Conservation (phyloP, 306 rosid genomes). For the Oxytropis ochrocephala region DNA sequence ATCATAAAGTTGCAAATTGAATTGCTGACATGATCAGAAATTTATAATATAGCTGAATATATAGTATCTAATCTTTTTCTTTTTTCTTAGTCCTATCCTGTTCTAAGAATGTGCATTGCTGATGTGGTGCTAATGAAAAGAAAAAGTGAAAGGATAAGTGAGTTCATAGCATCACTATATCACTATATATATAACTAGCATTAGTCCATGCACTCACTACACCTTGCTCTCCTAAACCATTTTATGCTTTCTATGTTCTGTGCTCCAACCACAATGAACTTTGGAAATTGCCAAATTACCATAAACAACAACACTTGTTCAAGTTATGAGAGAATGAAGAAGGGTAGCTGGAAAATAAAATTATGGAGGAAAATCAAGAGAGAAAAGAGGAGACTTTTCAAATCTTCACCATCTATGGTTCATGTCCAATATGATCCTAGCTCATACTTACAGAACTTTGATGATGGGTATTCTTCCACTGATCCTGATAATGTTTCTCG, state of each 20-base stretch:
- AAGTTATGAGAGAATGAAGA: conserved; percentile 29
- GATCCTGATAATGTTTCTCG: conserved; percentile 51
- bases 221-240: conserved; percentile 23
- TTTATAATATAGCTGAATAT: too few relatives aligned
- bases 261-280: conserved; percentile 29
- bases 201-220: conserved; percentile 8
- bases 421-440: conserved; percentile 48
- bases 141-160: not conserved
- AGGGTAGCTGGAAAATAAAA: conserved; percentile 31
- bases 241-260: not conserved
- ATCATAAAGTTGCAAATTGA: too few relatives aligned
- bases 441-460: conserved; percentile 66
- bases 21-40: too few relatives aligned
- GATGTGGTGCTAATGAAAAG: conserved; percentile 15
- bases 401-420: conserved; percentile 14
- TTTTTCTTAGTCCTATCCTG: too few relatives aligned
- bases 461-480: conserved; percentile 39
- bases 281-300: conserved; percentile 20
- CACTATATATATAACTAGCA: not conserved
- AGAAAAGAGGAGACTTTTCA: conserved; percentile 46
- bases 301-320: not conserved
- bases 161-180: not conserved
- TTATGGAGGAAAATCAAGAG: conserved; percentile 64
- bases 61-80: too few relatives aligned
- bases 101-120: not conserved